A percentile compares a stretch with the other conserved stretches of the same genome.
Conservation (phyloP, 495 filamentous ascomycete genomes). For the Lichenothelia convexa region DNA sequence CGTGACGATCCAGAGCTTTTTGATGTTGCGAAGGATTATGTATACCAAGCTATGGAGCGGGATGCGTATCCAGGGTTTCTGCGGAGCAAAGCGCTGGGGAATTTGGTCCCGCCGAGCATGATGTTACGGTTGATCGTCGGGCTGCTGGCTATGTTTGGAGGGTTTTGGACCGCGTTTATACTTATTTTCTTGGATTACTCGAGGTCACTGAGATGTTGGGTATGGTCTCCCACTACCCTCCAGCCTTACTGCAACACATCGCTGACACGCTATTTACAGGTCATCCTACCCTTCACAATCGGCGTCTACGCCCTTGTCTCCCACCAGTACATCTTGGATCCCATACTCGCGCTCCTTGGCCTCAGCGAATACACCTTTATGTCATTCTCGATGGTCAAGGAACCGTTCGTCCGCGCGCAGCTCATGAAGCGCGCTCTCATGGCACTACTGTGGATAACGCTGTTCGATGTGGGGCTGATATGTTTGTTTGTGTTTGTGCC, state of each 20-base stretch:
- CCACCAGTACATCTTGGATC: constrained; percentile 89
- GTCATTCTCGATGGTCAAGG: constrained; percentile 66
- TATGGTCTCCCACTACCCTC: constrained; percentile 24
- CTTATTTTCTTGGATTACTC: constrained; percentile 76
- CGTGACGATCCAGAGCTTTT: constrained; percentile 96
- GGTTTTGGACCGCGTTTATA: constrained; percentile 83
- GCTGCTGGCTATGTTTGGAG: constrained; percentile 73
- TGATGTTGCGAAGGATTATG: constrained; percentile 93
- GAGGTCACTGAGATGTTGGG: constrained; percentile 60
- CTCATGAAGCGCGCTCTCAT: constrained; percentile 64
- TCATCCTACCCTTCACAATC: constrained; percentile 84
- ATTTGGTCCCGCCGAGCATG: constrained; percentile 73
- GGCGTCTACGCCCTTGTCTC: constrained; percentile 74
- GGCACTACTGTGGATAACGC: constrained; percentile 48
- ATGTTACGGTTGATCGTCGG: constrained; percentile 70
- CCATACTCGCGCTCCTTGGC: constrained; percentile 71
- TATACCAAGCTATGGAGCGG: constrained; percentile 98
- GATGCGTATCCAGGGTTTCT: constrained; percentile 96
- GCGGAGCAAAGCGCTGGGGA: constrained; percentile 82
- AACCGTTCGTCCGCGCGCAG: constrained; percentile 74
- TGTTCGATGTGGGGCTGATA: constrained; percentile 59
- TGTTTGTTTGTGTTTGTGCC: constrained; percentile 86
- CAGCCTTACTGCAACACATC: not conserved
- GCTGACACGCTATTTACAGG: constrained; percentile 25
- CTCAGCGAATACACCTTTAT: constrained; percentile 91